These are phyloP conservation scores for Rhizopus delemar DNA, from an alignment of 371 early-diverging fungal species.

Conservation along the genomic window DNA sequence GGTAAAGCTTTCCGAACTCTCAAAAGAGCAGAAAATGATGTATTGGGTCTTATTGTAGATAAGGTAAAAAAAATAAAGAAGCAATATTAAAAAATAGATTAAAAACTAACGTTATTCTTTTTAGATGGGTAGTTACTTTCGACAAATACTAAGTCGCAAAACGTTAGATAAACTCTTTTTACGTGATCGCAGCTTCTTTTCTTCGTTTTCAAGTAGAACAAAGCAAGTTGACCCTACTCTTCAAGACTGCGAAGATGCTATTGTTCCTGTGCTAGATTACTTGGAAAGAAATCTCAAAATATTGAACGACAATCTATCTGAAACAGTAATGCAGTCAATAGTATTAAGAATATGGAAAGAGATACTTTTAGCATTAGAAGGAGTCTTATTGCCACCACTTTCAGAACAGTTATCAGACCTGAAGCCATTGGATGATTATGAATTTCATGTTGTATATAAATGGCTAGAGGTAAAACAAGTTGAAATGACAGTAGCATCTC, in stretches of 20 bases:
- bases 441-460: slow-evolving; percentile 75
- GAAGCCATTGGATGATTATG: slow-evolving; percentile 69
- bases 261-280: slow-evolving; percentile 82
- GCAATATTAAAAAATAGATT: background rate
- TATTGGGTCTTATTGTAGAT: slow-evolving; percentile 73
- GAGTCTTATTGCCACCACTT: slow-evolving; percentile 78
- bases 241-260: slow-evolving; percentile 75
- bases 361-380: slow-evolving; percentile 71
- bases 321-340: slow-evolving; percentile 77
- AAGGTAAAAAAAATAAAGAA: slow-evolving; percentile 40
- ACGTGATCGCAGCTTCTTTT: slow-evolving; percentile 47
- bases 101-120: background rate
- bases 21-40: slow-evolving; percentile 73
- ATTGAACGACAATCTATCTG: slow-evolving; percentile 75
- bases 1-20: slow-evolving; percentile 77
- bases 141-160: slow-evolving; percentile 57
- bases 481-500: background rate
- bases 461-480: slow-evolving; percentile 58
- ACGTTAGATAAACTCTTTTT: slow-evolving; percentile 44
- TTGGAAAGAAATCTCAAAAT: slow-evolving; percentile 83
- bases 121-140: slow-evolving; percentile 61
- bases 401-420: slow-evolving; percentile 62
- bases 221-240: slow-evolving; percentile 48
- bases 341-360: slow-evolving; percentile 87
- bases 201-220: slow-evolving; percentile 36